Conservation (phyloP, 75 land plant species). For the Pseudotsuga menziesii region DNA sequence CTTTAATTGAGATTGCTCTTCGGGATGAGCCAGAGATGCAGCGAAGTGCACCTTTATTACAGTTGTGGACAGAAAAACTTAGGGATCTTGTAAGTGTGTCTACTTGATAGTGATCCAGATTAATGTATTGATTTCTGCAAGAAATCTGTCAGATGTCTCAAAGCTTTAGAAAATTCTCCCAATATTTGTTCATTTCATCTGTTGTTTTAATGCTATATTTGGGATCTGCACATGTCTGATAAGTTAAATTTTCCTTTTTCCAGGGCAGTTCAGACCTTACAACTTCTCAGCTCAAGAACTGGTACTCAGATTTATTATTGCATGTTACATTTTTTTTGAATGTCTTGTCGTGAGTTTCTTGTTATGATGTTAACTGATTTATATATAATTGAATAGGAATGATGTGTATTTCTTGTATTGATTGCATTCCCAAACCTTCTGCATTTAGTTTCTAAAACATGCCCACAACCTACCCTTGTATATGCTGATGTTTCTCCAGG, state of each 20-base stretch:
- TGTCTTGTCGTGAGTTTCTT: background rate
- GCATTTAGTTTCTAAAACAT: background rate
- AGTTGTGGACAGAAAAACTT: slow-evolving; percentile 73
- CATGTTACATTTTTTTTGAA: background rate
- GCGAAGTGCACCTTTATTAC: slow-evolving; percentile 50
- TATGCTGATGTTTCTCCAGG: no score
- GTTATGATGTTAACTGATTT: background rate
- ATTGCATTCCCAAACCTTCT: background rate
- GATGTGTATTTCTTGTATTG: background rate
- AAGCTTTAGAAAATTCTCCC: background rate
- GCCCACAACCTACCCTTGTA: background rate
- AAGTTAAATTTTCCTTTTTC: background rate
- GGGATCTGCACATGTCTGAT: slow-evolving; percentile 5
- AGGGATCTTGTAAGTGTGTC: slow-evolving; percentile 46
- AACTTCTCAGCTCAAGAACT: slow-evolving; percentile 79
- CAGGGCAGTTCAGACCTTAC: slow-evolving; percentile 87
- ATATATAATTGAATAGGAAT: background rate
- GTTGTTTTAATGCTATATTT: background rate
- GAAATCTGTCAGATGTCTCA: background rate
- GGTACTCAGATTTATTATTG: slow-evolving; percentile 39
- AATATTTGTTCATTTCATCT: background rate
- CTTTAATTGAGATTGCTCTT: slow-evolving; percentile 68
- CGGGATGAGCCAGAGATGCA: slow-evolving; percentile 85
- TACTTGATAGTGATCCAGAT: background rate
- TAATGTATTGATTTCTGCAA: background rate